These are phyloP conservation scores for Heritiera littoralis DNA, from an alignment of 345 rosid genomes.

Conservation along the genomic window DNA sequence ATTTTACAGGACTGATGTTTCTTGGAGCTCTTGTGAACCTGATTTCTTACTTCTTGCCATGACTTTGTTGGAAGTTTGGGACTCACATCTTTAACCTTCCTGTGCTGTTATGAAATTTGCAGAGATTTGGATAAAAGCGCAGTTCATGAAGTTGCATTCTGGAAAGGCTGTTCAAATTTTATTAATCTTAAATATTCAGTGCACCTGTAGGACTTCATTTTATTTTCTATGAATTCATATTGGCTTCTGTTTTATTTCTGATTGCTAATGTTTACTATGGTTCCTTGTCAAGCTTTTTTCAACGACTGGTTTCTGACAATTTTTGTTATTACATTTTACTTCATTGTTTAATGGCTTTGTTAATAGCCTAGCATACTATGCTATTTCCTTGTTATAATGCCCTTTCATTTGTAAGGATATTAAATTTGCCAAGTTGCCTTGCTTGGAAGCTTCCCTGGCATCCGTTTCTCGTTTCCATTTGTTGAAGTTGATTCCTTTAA, in stretches of 20 bases:
- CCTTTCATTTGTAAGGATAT: conserved; percentile 11
- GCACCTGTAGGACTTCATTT: conserved; percentile 42
- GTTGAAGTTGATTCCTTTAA: neutral
- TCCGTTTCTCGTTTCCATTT: neutral
- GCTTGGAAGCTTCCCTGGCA: conserved; percentile 2
- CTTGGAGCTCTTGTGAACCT: conserved; percentile 87
- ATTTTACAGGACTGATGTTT: conserved; percentile 89
- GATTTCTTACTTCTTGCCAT: conserved; percentile 95
- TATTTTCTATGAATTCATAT: conserved; percentile 39
- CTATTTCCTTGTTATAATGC: neutral
- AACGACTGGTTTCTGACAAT: neutral
- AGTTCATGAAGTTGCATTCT: conserved; percentile 27
- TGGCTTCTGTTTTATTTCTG: conserved; percentile 35
- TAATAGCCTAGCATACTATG: neutral
- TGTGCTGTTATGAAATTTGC: conserved; percentile 99
- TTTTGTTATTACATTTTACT: neutral
- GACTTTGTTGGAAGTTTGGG: conserved; percentile 99
- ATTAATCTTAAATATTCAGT: conserved; percentile 35
- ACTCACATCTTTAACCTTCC: conserved; percentile 99
- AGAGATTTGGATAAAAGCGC: conserved; percentile 62
- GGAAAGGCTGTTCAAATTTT: conserved; percentile 31
- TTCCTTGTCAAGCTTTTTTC: neutral
- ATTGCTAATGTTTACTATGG: conserved; percentile 32
- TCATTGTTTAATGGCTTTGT: neutral
- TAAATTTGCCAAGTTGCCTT: neutral